Conservation (phyloP, 768 basidiomycete genomes). For the Phylloporus arenicola region DNA sequence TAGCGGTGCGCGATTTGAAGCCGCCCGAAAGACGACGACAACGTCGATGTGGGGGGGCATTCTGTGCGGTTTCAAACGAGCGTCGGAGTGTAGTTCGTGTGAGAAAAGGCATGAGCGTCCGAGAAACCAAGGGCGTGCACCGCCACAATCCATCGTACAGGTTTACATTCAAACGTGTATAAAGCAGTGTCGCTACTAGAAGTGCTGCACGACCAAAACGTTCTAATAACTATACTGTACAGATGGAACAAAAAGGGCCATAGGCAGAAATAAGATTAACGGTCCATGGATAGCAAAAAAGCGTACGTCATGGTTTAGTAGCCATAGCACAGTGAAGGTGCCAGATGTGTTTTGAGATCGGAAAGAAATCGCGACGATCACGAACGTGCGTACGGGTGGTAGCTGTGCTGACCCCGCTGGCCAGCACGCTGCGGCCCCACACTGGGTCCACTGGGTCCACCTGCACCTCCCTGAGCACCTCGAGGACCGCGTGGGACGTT, state of each 20-base stretch:
- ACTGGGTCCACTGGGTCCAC: slow-evolving; percentile 44
- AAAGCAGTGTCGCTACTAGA: background rate
- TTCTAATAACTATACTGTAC: background rate
- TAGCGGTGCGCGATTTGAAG: slow-evolving; percentile 32
- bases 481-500: slow-evolving; percentile 64
- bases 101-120: slow-evolving; percentile 4
- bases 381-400: slow-evolving; percentile 79
- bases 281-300: slow-evolving; percentile 2
- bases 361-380: slow-evolving; percentile 4
- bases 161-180: background rate
- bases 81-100: background rate
- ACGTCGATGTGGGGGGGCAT: slow-evolving; percentile 64
- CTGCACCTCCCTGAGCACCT: slow-evolving; percentile 51
- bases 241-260: background rate
- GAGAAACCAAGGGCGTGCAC: background rate
- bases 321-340: background rate
- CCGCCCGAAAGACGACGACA: slow-evolving; percentile 64
- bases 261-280: background rate
- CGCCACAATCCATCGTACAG: background rate
- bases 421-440: slow-evolving; percentile 70
- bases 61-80: background rate
- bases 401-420: slow-evolving; percentile 73
- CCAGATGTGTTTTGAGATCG: slow-evolving; percentile 13
- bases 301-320: slow-evolving; percentile 3
- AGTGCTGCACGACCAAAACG: background rate